Base-by-base conservation (phyloP, 345 rosid genomes). In the Camelina hispida region DNA sequence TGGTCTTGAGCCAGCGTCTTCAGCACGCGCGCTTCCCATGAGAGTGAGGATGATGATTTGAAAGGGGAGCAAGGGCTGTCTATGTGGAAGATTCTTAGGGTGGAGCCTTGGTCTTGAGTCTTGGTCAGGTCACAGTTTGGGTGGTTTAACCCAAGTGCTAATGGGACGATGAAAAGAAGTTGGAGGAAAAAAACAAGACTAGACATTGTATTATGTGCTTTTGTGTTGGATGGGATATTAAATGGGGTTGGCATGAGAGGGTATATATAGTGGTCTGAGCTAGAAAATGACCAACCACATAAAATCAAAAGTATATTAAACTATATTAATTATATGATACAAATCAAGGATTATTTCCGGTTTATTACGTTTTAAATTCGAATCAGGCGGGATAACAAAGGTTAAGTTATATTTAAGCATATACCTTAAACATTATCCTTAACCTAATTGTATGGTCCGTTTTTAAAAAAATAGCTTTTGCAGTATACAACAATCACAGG, bases 61-160 rank as follows among this genome's bases (percentile, higher is more conserved):
- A 88, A 88, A 0, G 98, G 94, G 0, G 96, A 93, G 74, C 94
- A 88, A 4, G 91, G 94, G 66, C 98, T 91, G 84, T 77, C 86
- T n/a, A 88, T 78, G 58, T 93, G 96, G 74, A 88, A 87, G 61
- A 93, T 87, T 54, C 79, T 81, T 55, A 93, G 84, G 83, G 85
- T 83, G 25, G 91, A 85, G 73, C 84, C 86, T 18, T 79, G 81
- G 84, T 84, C 89, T 42, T 75, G 84, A 50, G 62, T 52, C 32
- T 18, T 53, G 77, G 72, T 34, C 9, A 72, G 78, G 75, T 78
- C 69, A 68, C 97, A 90, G 34, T 52, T 83, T 30, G 89, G 83
- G 56, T 77, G 81, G 87, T 80, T 73, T 34, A 73, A 73, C 28
- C 79, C 84, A 9, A 78, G 69, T 66, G 77, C 79, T 50, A 78